Evolutionary conservation across 1,284 basidiomycete genomes (phyloP), one percentile per base, ranked within the genome.

Genomic region (Rhodotorula sp.): DNA sequence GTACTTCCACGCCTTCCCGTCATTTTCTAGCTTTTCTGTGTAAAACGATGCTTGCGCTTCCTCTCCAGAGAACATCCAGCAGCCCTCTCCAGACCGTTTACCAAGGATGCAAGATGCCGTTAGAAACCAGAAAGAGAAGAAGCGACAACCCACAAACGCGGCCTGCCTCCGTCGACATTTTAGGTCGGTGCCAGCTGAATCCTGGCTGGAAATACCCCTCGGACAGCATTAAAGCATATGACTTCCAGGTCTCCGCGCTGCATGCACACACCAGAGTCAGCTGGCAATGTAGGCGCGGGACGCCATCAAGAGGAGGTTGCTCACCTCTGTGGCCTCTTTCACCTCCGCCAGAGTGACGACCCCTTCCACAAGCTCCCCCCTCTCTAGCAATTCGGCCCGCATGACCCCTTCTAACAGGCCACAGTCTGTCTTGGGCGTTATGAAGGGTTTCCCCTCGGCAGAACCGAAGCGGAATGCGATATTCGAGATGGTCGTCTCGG

Each of bases 401-500:
- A 66, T 58, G 5, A 70, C 66, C 0, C 73, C 73, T 15, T 64
- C 51, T 1, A 75, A 31, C 23, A 72, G 29, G 1, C 73, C 73
- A 29, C 70, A 61, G 5, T 20, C 16, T 1, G 49, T 3, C 0
- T 5, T 7, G 1, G 73, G 70, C 3, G 71, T 72, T 14, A 67
- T n/a, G 26, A 26, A 70, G 16, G 47, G 43, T 2, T 2, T 63
- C 3, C 54, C 8, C 4, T 18, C 21, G 18, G 20, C 1, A 4
- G 8, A 20, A 5, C 23, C 7, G 12, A 70, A 46, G 31, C 64
- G 65, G 62, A 72, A 67, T 3, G 71, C 74, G 56, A 75, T 23
- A 60, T 75, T 75, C n/a, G 74, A 64, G 58, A 75, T 75, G 29
- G 64, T 64, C 31, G 74, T 67, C 26, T 75, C 74, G 1, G 74